A percentile compares a stretch with the other conserved stretches of the same genome.
Evolutionary conservation across 768 basidiomycete species (phyloP).

Genomic region (Lactifluus piperatus): DNA sequence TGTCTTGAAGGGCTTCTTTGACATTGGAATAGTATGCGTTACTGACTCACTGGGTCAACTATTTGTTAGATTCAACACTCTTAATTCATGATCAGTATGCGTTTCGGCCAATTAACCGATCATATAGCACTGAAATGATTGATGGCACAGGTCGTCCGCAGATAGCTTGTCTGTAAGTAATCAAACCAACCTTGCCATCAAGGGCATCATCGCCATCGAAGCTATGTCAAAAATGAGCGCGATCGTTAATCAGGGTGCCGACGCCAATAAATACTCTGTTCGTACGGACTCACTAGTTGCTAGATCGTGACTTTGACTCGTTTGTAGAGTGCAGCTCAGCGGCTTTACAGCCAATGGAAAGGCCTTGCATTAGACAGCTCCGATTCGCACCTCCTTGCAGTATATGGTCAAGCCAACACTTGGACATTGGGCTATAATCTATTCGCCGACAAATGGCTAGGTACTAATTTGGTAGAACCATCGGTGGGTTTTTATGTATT

Average conservation of each 20-base stretch:
- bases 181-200: slow-evolving; percentile 64
- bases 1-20: background rate
- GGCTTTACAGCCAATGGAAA: slow-evolving; percentile 11
- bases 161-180: slow-evolving; percentile 31
- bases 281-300: slow-evolving; percentile 1
- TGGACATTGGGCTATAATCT: slow-evolving; percentile 61
- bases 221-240: slow-evolving; percentile 51
- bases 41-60: slow-evolving; percentile 28
- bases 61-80: slow-evolving; percentile 30
- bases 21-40: slow-evolving; percentile 21
- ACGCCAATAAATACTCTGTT: slow-evolving; percentile 24
- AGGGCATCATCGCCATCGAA: slow-evolving; percentile 58
- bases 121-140: slow-evolving; percentile 19
- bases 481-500: slow-evolving; percentile 4
- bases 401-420: slow-evolving; percentile 24
- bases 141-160: slow-evolving; percentile 6
- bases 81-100: slow-evolving; percentile 44
- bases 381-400: slow-evolving; percentile 2
- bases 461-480: slow-evolving; percentile 39
- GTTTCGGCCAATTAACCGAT: slow-evolving; percentile 41
- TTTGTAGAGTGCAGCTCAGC: background rate
- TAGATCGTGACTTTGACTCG: background rate
- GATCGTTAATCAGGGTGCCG: slow-evolving; percentile 16
- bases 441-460: slow-evolving; percentile 49
- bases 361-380: background rate